Evolutionary conservation across 805 yeast species (phyloP).

Genomic region (Starmerella sp.): DNA sequence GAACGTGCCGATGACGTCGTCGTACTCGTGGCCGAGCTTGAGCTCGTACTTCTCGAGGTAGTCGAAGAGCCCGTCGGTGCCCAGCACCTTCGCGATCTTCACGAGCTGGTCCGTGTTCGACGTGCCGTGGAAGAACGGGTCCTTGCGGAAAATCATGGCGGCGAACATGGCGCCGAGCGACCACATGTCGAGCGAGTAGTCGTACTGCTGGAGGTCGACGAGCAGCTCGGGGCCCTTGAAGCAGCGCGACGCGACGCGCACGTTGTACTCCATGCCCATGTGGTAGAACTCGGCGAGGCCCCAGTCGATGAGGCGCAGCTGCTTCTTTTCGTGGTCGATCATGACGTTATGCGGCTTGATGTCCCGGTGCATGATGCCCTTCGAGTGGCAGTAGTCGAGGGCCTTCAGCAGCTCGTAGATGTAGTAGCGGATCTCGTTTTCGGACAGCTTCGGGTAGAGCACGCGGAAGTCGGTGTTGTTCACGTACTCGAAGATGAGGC

Average conservation of each 20-base stretch:
- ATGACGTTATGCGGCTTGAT: constrained; percentile 89
- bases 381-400: constrained; percentile 77
- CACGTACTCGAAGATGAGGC: constrained; percentile 74
- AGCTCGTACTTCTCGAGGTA: constrained; percentile 62
- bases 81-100: constrained; percentile 77
- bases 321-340: constrained; percentile 62
- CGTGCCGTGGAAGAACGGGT: constrained; percentile 86
- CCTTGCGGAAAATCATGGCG: constrained; percentile 75
- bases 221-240: constrained; percentile 87
- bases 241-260: constrained; percentile 82
- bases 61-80: constrained; percentile 60
- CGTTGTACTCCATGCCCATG: constrained; percentile 79
- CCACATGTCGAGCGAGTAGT: constrained; percentile 84
- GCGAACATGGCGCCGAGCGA: constrained; percentile 87
- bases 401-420: constrained; percentile 75
- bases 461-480: constrained; percentile 79
- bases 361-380: constrained; percentile 92
- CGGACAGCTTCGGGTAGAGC: constrained; percentile 68
- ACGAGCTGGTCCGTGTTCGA: constrained; percentile 87
- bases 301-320: constrained; percentile 80
- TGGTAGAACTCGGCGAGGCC: constrained; percentile 91
- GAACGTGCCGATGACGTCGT: constrained; percentile 56
- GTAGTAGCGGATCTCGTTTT: constrained; percentile 67
- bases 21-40: constrained; percentile 64
- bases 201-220: constrained; percentile 72